A percentile compares a stretch with the other conserved stretches of the same genome.
Conservation (phyloP, 2,329 filamentous ascomycete genomes). For the Ophiocordyceps camponoti-leonardi region DNA sequence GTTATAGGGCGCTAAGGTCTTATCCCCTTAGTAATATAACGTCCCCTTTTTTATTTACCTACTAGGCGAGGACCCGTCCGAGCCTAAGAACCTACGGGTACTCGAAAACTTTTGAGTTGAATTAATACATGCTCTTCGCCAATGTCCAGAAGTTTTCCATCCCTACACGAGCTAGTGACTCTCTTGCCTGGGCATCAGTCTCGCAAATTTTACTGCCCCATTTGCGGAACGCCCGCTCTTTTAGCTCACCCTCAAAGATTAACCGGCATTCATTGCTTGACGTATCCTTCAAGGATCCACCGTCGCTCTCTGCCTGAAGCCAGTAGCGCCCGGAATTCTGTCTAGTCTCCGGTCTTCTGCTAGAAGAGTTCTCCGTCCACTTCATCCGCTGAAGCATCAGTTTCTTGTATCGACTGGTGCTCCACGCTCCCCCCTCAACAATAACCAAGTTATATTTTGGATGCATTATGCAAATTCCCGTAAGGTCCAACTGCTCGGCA, state of each 20-base stretch:
- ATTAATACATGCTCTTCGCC: slow-evolving; percentile 39
- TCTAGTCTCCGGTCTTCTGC: slow-evolving; percentile 43
- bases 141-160: slow-evolving; percentile 93
- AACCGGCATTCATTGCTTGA: slow-evolving; percentile 66
- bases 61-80: no score
- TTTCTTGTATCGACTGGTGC: slow-evolving; percentile 74
- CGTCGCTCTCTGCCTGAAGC: slow-evolving; percentile 64
- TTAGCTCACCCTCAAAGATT: slow-evolving; percentile 83
- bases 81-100: no score
- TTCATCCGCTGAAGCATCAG: slow-evolving; percentile 87
- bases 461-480: slow-evolving; percentile 82
- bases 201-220: slow-evolving; percentile 88
- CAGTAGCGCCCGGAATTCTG: slow-evolving; percentile 50
- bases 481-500: slow-evolving; percentile 73
- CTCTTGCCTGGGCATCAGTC: slow-evolving; percentile 75
- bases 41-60: no score
- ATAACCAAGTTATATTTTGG: slow-evolving; percentile 79
- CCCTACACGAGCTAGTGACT: slow-evolving; percentile 61
- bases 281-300: slow-evolving; percentile 65
- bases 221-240: slow-evolving; percentile 63
- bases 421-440: slow-evolving; percentile 77
- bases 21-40: no score
- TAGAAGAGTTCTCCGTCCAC: slow-evolving; percentile 77
- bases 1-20: no score
- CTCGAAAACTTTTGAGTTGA: no score